Evolutionary conservation across 345 rosid species (phyloP).

Genomic region (Microcos paniculata): DNA sequence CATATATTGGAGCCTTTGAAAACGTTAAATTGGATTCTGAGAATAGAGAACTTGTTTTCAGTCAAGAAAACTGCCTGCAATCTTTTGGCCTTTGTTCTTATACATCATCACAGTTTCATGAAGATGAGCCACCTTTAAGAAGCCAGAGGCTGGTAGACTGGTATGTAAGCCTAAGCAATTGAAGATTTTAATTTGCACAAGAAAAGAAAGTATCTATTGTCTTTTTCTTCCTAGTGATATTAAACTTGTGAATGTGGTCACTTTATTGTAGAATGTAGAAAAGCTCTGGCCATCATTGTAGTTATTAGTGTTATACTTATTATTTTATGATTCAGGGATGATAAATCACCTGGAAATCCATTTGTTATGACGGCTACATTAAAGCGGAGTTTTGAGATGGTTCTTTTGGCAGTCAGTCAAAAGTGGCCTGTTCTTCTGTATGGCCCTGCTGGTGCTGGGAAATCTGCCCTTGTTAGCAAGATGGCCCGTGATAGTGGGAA

Average conservation of each 20-base stretch:
- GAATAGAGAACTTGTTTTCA: constrained; percentile 24
- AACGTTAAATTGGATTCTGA: constrained; percentile 23
- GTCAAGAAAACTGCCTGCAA: constrained; percentile 33
- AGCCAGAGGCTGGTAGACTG: constrained; percentile 41
- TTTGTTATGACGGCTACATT: constrained; percentile 61
- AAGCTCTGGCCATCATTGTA: background rate
- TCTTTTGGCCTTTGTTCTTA: constrained; percentile 34
- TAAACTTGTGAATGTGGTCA: background rate
- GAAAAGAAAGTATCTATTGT: constrained; percentile 7
- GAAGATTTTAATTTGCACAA: constrained; percentile 10
- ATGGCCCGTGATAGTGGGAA: constrained; percentile 69
- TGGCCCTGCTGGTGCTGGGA: constrained; percentile 91
- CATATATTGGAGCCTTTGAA: constrained; percentile 44
- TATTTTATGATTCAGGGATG: constrained; percentile 52
- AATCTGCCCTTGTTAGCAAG: constrained; percentile 81
- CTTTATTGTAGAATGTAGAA: background rate
- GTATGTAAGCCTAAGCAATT: constrained; percentile 35
- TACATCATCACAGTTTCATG: constrained; percentile 29
- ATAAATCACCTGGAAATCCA: constrained; percentile 40
- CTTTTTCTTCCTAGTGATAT: constrained; percentile 3
- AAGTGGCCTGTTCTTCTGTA: constrained; percentile 93
- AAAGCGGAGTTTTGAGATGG: constrained; percentile 77
- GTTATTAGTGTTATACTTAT: background rate
- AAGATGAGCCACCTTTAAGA: constrained; percentile 43
- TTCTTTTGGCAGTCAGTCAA: constrained; percentile 72